Conservation (phyloP, 2,329 filamentous ascomycete species). For the Pyrenophora graminea region DNA sequence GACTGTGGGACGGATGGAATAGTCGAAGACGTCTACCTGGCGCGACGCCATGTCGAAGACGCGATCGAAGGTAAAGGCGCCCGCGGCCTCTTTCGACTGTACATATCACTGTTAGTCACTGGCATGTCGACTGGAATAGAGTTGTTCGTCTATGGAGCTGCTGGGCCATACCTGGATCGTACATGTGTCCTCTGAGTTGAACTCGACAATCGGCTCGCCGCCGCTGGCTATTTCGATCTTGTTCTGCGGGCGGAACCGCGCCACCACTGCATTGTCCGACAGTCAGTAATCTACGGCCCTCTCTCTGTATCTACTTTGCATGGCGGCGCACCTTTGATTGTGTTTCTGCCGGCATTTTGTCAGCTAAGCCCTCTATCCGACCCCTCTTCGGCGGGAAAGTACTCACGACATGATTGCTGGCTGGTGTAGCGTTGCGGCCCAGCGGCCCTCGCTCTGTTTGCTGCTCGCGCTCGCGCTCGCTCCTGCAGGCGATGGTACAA, state of each 20-base stretch:
- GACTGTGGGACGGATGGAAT: slow-evolving; percentile 92
- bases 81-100: slow-evolving; percentile 80
- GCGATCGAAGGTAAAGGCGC: slow-evolving; percentile 89
- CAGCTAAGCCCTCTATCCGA: slow-evolving; percentile 46
- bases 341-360: slow-evolving; percentile 43
- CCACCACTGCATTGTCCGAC: slow-evolving; percentile 69
- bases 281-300: slow-evolving; percentile 28
- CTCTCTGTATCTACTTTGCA: not conserved
- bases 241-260: slow-evolving; percentile 97
- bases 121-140: no score
- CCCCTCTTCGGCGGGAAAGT: slow-evolving; percentile 8
- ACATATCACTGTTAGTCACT: slow-evolving; percentile 21
- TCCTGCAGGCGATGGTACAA: slow-evolving; percentile 30
- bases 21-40: slow-evolving; percentile 95
- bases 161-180: slow-evolving; percentile 69
- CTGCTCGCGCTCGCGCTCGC: slow-evolving; percentile 20
- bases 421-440: slow-evolving; percentile 39
- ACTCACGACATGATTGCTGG: slow-evolving; percentile 48
- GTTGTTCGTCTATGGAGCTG: not conserved
- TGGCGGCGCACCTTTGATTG: slow-evolving; percentile 50
- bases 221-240: slow-evolving; percentile 87
- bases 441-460: slow-evolving; percentile 37
- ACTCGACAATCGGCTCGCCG: slow-evolving; percentile 88
- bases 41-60: slow-evolving; percentile 93
- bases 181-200: slow-evolving; percentile 88